Evolutionary conservation across 2,329 filamentous ascomycete genomes (phyloP).

Genomic region (Triangularia setosa): DNA sequence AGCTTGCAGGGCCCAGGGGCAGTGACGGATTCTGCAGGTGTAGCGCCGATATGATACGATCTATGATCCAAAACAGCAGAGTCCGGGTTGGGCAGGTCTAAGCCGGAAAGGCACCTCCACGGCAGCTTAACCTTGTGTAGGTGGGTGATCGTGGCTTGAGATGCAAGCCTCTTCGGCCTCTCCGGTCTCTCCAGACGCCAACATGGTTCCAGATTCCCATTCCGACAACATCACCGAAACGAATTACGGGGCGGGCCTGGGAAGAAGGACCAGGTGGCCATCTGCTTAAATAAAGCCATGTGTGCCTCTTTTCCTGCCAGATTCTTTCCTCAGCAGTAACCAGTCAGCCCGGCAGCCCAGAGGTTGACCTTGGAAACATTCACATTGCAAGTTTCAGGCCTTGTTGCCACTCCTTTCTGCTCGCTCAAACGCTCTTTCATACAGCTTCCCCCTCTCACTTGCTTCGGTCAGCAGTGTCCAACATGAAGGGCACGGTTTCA

Average conservation of each 20-base stretch:
- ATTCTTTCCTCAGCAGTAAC: conserved; percentile 1
- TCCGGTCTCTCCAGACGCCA: background rate
- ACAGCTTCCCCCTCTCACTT: background rate
- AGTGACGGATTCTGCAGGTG: no score
- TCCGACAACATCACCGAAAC: background rate
- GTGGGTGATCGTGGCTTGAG: background rate
- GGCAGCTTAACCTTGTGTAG: background rate
- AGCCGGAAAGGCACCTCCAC: background rate
- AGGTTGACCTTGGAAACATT: background rate
- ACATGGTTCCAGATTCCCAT: background rate
- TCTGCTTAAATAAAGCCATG: background rate
- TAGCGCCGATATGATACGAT: background rate
- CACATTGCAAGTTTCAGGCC: conserved; percentile 2
- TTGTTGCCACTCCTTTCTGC: background rate
- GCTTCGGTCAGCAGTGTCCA: background rate
- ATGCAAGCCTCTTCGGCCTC: background rate
- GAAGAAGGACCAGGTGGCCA: background rate
- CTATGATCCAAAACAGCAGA: background rate
- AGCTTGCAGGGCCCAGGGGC: no score
- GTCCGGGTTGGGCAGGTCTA: background rate
- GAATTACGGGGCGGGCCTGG: background rate
- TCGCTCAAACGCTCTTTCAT: background rate
- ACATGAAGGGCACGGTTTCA: conserved; percentile 1
- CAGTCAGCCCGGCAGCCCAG: background rate
- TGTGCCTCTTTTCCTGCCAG: background rate